These are phyloP conservation scores for Colletotrichum abscissum DNA, from an alignment of 2,329 filamentous ascomycete genomes.

Conservation along the genomic window DNA sequence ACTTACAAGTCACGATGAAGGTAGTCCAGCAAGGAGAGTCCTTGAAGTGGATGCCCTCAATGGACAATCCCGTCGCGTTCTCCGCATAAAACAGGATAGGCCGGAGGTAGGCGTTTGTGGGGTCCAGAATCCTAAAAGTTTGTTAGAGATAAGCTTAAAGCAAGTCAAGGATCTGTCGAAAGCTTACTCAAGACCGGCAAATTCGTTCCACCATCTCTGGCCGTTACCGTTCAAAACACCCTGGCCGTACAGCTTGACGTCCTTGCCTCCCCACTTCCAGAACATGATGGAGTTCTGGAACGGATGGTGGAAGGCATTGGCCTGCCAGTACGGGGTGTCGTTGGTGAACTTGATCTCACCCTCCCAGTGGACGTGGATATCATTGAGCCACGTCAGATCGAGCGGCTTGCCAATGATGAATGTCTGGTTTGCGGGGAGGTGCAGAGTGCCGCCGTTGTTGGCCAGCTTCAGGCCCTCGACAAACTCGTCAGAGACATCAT, in stretches of 20 bases:
- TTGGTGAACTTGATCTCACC: conserved; percentile 62
- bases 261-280: conserved; percentile 73
- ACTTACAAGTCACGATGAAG: conserved; percentile 65
- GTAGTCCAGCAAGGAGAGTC: conserved; percentile 73
- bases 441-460: conserved; percentile 69
- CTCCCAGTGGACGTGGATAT: conserved; percentile 66
- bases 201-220: conserved; percentile 70
- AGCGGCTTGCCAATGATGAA: conserved; percentile 73
- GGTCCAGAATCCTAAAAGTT: conserved; percentile 53
- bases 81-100: conserved; percentile 70
- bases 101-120: conserved; percentile 64
- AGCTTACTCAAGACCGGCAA: conserved; percentile 50
- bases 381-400: conserved; percentile 70
- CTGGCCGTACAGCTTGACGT: conserved; percentile 70
- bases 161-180: not conserved
- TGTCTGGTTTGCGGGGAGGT: conserved; percentile 62
- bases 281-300: conserved; percentile 76
- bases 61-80: conserved; percentile 66
- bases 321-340: conserved; percentile 76
- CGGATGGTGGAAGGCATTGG: conserved; percentile 68
- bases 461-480: conserved; percentile 52
- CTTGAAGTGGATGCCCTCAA: conserved; percentile 69
- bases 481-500: conserved; percentile 48
- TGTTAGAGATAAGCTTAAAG: not conserved
- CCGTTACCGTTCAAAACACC: conserved; percentile 73